Conservation (phyloP, 2,329 filamentous ascomycete species). For the Microsporum audouinii region DNA sequence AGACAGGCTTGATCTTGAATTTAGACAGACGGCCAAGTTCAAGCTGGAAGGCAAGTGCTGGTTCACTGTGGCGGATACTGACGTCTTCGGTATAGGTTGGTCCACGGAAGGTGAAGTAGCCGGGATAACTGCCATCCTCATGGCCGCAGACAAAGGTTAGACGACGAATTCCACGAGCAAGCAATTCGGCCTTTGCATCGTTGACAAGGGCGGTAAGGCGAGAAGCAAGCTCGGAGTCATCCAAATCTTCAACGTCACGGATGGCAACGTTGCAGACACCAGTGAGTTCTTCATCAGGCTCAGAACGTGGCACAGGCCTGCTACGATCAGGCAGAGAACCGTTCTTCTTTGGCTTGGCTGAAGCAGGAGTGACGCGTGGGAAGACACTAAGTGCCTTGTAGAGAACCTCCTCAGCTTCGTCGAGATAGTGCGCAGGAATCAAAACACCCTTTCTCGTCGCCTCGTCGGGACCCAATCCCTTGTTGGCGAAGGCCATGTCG, state of each 20-base stretch:
- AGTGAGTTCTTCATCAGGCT: constrained; percentile 65
- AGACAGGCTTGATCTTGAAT: constrained; percentile 96
- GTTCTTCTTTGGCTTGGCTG: constrained; percentile 50
- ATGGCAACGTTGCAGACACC: constrained; percentile 89
- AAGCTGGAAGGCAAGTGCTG: constrained; percentile 94
- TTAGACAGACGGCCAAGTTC: constrained; percentile 88
- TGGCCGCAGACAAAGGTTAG: constrained; percentile 94
- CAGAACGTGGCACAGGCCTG: constrained; percentile 42
- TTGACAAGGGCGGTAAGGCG: constrained; percentile 67
- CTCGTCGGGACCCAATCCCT: constrained; percentile 53
- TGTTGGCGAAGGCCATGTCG: constrained; percentile 67
- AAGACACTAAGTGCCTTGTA: constrained; percentile 75
- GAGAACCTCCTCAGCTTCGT: constrained; percentile 83
- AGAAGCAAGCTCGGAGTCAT: constrained; percentile 67
- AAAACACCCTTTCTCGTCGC: constrained; percentile 86
- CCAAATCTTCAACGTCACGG: constrained; percentile 69
- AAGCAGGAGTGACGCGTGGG: constrained; percentile 46
- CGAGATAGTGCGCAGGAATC: constrained; percentile 81
- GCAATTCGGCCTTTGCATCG: constrained; percentile 71
- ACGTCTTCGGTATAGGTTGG: constrained; percentile 80
- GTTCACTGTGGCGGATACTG: constrained; percentile 94
- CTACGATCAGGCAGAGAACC: constrained; percentile 66
- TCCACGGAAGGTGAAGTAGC: constrained; percentile 97
- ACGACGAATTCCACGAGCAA: constrained; percentile 70
- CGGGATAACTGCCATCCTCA: constrained; percentile 86